phyloP scores from a whole-genome alignment of 495 filamentous ascomycete species.

The Penicillium waksmanii region DNA sequence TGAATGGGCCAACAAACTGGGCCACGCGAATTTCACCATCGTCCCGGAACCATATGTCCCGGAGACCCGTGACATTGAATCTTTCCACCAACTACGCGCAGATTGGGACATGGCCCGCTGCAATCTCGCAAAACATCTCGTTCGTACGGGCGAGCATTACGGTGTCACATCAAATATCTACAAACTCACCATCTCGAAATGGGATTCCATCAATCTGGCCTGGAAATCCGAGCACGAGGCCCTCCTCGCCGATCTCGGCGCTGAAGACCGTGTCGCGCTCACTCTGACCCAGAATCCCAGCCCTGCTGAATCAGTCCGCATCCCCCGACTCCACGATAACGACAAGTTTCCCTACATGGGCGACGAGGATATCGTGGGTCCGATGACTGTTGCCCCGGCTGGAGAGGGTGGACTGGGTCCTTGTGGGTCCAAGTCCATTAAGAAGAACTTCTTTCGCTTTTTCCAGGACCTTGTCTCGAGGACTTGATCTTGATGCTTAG shows the following conservation, averaged over 20 bases:
- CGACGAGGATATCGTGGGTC: conserved; percentile 89
- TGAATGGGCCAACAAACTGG: conserved; percentile 79
- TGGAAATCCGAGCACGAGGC: conserved; percentile 50
- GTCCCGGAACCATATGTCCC: conserved; percentile 79
- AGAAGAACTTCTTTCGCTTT: conserved; percentile 52
- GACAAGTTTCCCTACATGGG: conserved; percentile 88
- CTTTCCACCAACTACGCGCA: conserved; percentile 67
- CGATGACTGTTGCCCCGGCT: conserved; percentile 67
- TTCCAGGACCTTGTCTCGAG: conserved; percentile 49
- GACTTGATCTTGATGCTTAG: conserved; percentile 22
- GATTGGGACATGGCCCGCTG: conserved; percentile 81
- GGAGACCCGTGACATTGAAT: conserved; percentile 57
- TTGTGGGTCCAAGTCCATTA: conserved; percentile 38
- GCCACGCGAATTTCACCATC: conserved; percentile 92
- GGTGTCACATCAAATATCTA: conserved; percentile 83
- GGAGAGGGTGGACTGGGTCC: conserved; percentile 27
- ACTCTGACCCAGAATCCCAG: conserved; percentile 48
- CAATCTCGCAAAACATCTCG: conserved; percentile 83
- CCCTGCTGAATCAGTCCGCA: conserved; percentile 54
- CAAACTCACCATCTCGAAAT: conserved; percentile 33
- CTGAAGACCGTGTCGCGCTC: conserved; percentile 37
- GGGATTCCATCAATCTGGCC: neutral
- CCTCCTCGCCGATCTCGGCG: conserved; percentile 51
- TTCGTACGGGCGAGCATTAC: conserved; percentile 85
- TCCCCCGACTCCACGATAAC: conserved; percentile 65